These are phyloP conservation scores for Hanseniaspora lachancei DNA, from an alignment of 805 yeast species.

Conservation along the genomic window DNA sequence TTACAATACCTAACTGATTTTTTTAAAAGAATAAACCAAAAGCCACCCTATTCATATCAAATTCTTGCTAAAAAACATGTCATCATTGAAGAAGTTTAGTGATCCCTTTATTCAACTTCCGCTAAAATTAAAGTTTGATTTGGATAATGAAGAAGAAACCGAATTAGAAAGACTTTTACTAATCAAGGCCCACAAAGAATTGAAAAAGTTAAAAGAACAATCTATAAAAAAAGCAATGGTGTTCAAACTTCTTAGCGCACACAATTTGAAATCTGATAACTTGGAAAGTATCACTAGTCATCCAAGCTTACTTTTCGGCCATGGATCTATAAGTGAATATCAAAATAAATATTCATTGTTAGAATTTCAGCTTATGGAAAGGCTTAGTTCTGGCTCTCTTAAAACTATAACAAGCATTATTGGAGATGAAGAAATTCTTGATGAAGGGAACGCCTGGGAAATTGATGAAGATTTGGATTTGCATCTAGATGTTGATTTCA, in stretches of 20 bases:
- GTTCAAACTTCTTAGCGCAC: neutral
- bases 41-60: too few relatives aligned
- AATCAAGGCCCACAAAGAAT: neutral
- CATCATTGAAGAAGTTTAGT: neutral
- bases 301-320: neutral
- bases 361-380: neutral
- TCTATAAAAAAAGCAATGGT: neutral
- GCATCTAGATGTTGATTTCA: neutral
- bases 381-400: neutral
- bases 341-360: constrained; percentile 1
- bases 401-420: neutral
- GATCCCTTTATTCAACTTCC: neutral
- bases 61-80: neutral
- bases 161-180: neutral
- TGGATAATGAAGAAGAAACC: neutral
- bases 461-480: constrained; percentile 1
- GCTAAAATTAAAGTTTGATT: neutral
- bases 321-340: constrained; percentile 2
- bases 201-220: constrained; percentile 1
- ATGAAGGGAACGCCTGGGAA: neutral
- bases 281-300: neutral
- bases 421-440: neutral
- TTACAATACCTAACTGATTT: too few relatives aligned
- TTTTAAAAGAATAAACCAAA: too few relatives aligned
- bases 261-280: neutral